Evolutionary conservation across 345 rosid species (phyloP), one percentile per base, ranked within the genome.

Genomic region (Limnanthes douglasii): DNA sequence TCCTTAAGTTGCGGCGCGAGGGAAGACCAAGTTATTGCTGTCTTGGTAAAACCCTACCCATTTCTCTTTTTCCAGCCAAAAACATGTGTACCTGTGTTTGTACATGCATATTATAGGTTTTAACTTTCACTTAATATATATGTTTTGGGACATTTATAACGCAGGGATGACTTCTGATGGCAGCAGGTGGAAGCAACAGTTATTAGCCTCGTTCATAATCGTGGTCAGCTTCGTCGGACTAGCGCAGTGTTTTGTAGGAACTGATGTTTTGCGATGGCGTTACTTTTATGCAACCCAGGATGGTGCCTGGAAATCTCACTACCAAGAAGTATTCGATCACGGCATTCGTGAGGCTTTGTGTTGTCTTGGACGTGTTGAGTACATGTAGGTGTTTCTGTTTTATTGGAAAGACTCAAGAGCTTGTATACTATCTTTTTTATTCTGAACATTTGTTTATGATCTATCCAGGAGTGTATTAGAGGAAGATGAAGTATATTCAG

Each of bases 311-410:
- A 79, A 72, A 60, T 72, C 81, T 61, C 97, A 88, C 45, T 88
- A 88, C 58, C 67, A 78, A 42, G 93, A 83, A 57, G 80, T 83
- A 31, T 88, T 88, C 72, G 95, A 83, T 60, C 66, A 83, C 55
- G 90, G 93, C 9, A 79, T 83, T 53, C 93, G 93, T n/a, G 95
- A 88, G 64, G 74, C 75, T 39, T 58, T 83, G 65, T 88, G 97
- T 55, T 88, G 97, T 53, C 68, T 83, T 25, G 97, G 92, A 31
- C 90, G 95, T 36, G 41, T 59, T 5, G 60, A 72, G 40, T 88
- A 79, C 58, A 61, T 83, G 97, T 81, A 65, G 37, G 86, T 48
- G 50, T 34, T 11, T 18, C 11, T 31, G 29, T 11, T 12, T 44
- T 49, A 35, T 44, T 27, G 23, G 13, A 6, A 13, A 15, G 26